phyloP scores from a whole-genome alignment of 2,329 filamentous ascomycete genomes.

The Diaporthe citriasiana region DNA sequence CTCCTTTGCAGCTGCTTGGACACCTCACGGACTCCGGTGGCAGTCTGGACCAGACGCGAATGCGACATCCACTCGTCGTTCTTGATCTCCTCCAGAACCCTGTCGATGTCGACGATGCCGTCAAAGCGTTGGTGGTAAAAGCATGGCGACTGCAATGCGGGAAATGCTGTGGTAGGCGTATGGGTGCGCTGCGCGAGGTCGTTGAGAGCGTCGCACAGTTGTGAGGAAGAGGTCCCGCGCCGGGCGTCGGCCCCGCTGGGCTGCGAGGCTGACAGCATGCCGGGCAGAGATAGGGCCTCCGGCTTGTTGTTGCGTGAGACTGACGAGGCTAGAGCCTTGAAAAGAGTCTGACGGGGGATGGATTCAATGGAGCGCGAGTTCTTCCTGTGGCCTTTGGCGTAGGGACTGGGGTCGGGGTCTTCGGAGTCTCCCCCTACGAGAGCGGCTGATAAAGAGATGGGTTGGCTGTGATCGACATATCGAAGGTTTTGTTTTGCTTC shows the following conservation, averaged over 20 bases:
- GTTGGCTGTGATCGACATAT: conserved; percentile 42
- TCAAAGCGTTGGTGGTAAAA: conserved; percentile 99
- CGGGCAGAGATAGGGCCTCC: conserved; percentile 73
- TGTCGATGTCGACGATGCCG: conserved; percentile 94
- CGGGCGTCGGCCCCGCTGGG: conserved; percentile 50
- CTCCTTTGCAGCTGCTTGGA: conserved; percentile 94
- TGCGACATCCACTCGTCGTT: conserved; percentile 92
- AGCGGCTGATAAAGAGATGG: conserved; percentile 40
- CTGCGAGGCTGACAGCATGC: conserved; percentile 65
- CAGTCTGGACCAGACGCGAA: conserved; percentile 93
- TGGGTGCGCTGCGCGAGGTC: conserved; percentile 63
- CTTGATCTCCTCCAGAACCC: conserved; percentile 93
- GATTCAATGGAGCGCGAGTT: conserved; percentile 72
- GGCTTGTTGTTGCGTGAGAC: conserved; percentile 72
- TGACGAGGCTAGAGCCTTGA: conserved; percentile 82
- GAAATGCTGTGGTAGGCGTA: conserved; percentile 67
- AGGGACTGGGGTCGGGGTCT: conserved; percentile 49
- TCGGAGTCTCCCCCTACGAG: conserved; percentile 45
- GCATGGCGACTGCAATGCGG: conserved; percentile 88
- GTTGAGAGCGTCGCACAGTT: conserved; percentile 73
- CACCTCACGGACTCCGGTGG: conserved; percentile 93
- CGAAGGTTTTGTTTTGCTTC: conserved; percentile 40
- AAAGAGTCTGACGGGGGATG: conserved; percentile 83
- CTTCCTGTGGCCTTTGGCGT: conserved; percentile 58
- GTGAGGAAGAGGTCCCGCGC: conserved; percentile 66